Evolutionary conservation across 140 eudicot genomes (phyloP).

Genomic region (Bidens hawaiensis): DNA sequence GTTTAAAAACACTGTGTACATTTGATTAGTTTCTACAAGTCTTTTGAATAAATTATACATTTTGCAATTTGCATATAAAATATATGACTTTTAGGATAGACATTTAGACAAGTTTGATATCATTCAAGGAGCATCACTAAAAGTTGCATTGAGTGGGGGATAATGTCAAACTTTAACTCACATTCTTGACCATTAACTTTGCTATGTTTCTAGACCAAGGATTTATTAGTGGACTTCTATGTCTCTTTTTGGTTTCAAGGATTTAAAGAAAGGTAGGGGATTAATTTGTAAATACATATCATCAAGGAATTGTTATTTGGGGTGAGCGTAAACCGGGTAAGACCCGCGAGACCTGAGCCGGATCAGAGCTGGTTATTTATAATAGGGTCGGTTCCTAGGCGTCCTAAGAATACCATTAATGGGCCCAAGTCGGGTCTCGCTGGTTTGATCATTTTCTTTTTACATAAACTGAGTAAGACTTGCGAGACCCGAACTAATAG

Average conservation of each 20-base stretch:
- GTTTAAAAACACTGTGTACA: conserved; percentile 12
- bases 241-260: neutral
- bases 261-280: conserved; percentile 5
- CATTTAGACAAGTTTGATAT: neutral
- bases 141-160: conserved; percentile 23
- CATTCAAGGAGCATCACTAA: conserved; percentile 7
- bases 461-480: too few species aligned
- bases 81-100: neutral
- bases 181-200: neutral
- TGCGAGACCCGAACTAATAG: too few species aligned
- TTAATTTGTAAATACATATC: neutral
- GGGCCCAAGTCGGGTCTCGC: too few species aligned
- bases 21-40: neutral
- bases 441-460: too few species aligned
- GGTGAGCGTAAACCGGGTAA: too few species aligned
- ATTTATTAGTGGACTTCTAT: conserved; percentile 12
- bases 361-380: too few species aligned
- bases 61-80: neutral
- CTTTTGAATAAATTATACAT: neutral
- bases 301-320: too few species aligned
- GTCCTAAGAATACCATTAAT: too few species aligned
- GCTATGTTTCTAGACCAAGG: neutral
- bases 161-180: conserved; percentile 1
- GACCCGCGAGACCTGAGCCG: too few species aligned
- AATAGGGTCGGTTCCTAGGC: too few species aligned